Conservation (phyloP, 1,284 basidiomycete species). For the Malassezia sp. region DNA sequence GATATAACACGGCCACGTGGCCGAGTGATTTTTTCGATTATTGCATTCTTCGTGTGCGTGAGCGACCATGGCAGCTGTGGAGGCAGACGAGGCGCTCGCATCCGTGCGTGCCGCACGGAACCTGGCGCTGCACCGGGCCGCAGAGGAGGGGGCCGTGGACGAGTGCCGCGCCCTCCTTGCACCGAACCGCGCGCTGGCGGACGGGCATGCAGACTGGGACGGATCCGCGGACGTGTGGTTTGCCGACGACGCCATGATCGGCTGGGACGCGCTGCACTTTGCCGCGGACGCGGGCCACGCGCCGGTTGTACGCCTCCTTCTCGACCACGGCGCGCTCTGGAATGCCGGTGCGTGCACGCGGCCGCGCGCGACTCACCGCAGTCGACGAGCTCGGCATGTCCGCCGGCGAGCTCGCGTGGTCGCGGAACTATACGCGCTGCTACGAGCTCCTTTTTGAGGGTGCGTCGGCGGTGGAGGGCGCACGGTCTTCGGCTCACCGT, state of each 20-base stretch:
- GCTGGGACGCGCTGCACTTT: slow-evolving; percentile 74
- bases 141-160: slow-evolving; percentile 21
- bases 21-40: too few species aligned
- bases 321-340: slow-evolving; percentile 80
- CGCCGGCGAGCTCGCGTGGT: slow-evolving; percentile 39
- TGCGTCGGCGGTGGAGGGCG: too few species aligned
- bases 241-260: slow-evolving; percentile 53
- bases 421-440: slow-evolving; percentile 26
- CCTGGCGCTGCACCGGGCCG: slow-evolving; percentile 25
- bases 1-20: slow-evolving; percentile 2
- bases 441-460: slow-evolving; percentile 41
- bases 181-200: neutral
- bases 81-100: slow-evolving; percentile 8
- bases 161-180: slow-evolving; percentile 21
- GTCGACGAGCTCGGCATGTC: slow-evolving; percentile 36
- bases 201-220: slow-evolving; percentile 49
- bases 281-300: slow-evolving; percentile 65
- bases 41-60: neutral
- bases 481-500: too few species aligned
- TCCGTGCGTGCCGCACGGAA: slow-evolving; percentile 24
- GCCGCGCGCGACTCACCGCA: too few species aligned
- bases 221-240: slow-evolving; percentile 81
- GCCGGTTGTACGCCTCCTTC: slow-evolving; percentile 57
- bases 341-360: too few species aligned
- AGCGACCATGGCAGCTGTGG: neutral